Conservation (phyloP, 164 flowering plant species). For the Piper betle region DNA sequence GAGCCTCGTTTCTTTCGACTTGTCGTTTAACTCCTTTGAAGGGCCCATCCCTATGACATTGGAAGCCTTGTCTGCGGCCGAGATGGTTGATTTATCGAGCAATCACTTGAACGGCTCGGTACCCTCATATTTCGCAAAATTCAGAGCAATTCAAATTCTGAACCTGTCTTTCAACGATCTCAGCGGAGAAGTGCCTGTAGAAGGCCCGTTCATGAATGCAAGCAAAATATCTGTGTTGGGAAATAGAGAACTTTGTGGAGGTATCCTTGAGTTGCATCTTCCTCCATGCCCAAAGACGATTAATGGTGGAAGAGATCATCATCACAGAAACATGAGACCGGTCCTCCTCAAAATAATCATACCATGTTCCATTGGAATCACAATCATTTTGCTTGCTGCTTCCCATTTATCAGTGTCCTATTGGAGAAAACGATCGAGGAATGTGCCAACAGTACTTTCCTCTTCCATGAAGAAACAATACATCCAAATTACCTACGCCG, state of each 20-base stretch:
- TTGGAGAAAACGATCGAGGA: not conserved
- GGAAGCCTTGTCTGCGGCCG: not conserved
- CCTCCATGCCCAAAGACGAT: slow-evolving; percentile 10
- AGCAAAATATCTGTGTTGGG: not conserved
- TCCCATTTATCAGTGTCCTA: no score
- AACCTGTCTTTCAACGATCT: slow-evolving; percentile 4
- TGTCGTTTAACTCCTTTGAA: slow-evolving; percentile 6
- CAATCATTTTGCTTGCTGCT: not conserved
- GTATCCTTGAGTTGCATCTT: slow-evolving; percentile 13
- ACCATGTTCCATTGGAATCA: not conserved
- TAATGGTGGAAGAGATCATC: no score
- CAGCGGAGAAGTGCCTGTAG: slow-evolving; percentile 3
- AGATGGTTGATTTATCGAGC: not conserved
- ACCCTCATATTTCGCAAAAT: slow-evolving; percentile 1
- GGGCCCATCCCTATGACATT: slow-evolving; percentile 8
- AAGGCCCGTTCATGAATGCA: slow-evolving; percentile 1
- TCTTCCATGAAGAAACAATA: not conserved
- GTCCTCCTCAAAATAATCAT: not conserved
- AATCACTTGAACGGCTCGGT: slow-evolving; percentile 1
- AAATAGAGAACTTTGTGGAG: slow-evolving; percentile 8
- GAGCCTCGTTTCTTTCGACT: slow-evolving; percentile 2
- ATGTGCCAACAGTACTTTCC: not conserved
- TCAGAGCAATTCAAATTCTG: not conserved
- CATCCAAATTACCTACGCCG: not conserved
- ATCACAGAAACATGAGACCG: not conserved